Conservation (phyloP, 1,284 basidiomycete species). For the Porodaedalea pini region DNA sequence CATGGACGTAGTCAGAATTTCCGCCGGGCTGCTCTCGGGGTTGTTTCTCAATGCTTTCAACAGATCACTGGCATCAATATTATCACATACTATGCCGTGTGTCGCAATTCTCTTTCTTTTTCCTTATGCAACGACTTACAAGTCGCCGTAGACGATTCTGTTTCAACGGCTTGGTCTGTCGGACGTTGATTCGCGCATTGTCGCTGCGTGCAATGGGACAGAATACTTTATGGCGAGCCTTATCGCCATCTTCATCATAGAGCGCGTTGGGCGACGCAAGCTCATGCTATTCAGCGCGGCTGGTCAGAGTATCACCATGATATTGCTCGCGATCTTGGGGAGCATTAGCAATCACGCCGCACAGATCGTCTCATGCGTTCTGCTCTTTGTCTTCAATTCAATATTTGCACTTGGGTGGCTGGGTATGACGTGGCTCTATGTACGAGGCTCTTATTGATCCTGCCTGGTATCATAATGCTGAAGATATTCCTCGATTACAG, state of each 20-base stretch:
- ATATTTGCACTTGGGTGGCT: constrained; percentile 73
- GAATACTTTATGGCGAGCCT: constrained; percentile 66
- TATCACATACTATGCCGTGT: constrained; percentile 36
- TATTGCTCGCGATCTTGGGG: constrained; percentile 56
- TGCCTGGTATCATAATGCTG: not conserved
- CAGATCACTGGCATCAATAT: constrained; percentile 66
- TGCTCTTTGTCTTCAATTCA: constrained; percentile 68
- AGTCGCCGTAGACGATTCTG: constrained; percentile 43
- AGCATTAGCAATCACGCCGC: constrained; percentile 44
- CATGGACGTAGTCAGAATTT: constrained; percentile 65
- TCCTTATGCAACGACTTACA: not conserved
- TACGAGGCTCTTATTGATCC: not conserved
- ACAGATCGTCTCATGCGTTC: constrained; percentile 52
- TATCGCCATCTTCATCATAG: constrained; percentile 57
- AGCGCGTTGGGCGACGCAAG: constrained; percentile 60
- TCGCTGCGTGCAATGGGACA: constrained; percentile 68
- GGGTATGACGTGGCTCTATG: constrained; percentile 68
- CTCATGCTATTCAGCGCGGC: constrained; percentile 66
- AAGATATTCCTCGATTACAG: not conserved
- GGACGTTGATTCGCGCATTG: constrained; percentile 57
- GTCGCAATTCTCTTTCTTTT: not conserved
- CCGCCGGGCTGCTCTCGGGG: constrained; percentile 53
- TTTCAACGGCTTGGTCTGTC: constrained; percentile 60
- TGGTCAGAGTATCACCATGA: constrained; percentile 60
- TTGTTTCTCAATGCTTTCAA: constrained; percentile 67